Conservation (phyloP, 2,329 filamentous ascomycete species). For the Ploettnerulaceae sp. region DNA sequence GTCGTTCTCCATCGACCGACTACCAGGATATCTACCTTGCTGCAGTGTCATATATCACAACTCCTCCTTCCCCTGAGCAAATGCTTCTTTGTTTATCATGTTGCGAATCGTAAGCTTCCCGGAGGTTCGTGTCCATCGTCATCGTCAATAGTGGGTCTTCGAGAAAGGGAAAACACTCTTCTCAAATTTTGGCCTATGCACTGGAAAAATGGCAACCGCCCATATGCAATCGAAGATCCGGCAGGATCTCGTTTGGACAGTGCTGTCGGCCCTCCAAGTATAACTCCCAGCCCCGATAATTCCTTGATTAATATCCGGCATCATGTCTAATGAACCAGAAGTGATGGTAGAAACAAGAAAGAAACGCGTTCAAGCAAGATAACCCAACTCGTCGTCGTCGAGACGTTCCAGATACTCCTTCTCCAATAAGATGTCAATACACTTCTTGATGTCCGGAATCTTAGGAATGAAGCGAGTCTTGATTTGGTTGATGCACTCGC, state of each 20-base stretch:
- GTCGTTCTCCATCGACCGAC: too few species aligned
- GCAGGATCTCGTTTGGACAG: constrained; percentile 6
- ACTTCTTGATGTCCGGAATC: constrained; percentile 96
- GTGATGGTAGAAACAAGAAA: constrained; percentile 8
- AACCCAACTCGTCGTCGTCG: constrained; percentile 90
- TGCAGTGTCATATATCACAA: constrained; percentile 16
- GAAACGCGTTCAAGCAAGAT: constrained; percentile 64
- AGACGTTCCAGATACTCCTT: constrained; percentile 98
- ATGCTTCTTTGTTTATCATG: constrained; percentile 12
- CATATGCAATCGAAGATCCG: constrained; percentile 16
- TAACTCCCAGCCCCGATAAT: constrained; percentile 2
- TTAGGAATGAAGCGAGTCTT: constrained; percentile 89
- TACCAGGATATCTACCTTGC: not conserved
- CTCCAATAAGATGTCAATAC: constrained; percentile 96
- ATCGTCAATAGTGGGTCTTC: too few species aligned
- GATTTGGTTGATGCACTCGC: constrained; percentile 94
- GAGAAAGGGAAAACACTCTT: constrained; percentile 4
- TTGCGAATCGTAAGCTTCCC: constrained; percentile 8
- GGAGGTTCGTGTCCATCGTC: constrained; percentile 4
- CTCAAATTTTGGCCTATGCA: constrained; percentile 3
- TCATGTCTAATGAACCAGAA: constrained; percentile 16
- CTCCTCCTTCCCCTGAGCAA: constrained; percentile 25
- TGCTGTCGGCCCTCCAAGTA: constrained; percentile 1
- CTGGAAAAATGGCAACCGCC: constrained; percentile 15
- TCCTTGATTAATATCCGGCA: constrained; percentile 9